Evolutionary conservation across 176 grass and related monocot genomes (phyloP).

Genomic region (Avena sativa): DNA sequence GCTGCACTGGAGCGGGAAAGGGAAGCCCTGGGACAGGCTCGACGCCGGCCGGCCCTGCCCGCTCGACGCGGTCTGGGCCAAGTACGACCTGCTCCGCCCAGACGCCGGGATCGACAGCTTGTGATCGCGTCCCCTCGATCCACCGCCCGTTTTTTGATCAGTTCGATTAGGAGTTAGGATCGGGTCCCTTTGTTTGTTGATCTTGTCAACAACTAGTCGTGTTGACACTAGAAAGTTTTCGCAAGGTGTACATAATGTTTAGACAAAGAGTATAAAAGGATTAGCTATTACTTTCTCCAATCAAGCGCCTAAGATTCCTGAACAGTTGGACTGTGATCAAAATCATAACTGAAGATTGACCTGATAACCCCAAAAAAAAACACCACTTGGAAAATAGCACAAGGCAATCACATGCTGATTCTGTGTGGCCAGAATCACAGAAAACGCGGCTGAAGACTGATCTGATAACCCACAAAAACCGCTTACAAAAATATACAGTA

Average conservation of each 20-base stretch:
- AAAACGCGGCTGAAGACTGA: neutral
- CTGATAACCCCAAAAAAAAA: neutral
- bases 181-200: conserved; percentile 47
- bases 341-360: neutral
- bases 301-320: neutral
- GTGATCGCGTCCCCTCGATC: conserved; percentile 1
- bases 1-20: conserved; percentile 94
- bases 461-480: neutral
- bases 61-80: conserved; percentile 79
- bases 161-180: neutral
- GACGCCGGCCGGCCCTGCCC: conserved; percentile 71
- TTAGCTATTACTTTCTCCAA: neutral
- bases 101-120: conserved; percentile 48
- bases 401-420: neutral
- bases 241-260: conserved; percentile 43
- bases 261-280: neutral
- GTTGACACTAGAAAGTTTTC: neutral
- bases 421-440: neutral
- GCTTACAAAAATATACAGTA: too few species aligned
- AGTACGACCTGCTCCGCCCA: conserved; percentile 71
- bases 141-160: conserved; percentile 30
- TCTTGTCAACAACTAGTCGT: neutral
- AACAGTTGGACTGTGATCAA: neutral
- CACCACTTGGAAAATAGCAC: neutral
- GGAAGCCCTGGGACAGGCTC: conserved; percentile 81